These are phyloP conservation scores for Macrocybe gigantea DNA, from an alignment of 768 basidiomycete species.

Conservation along the genomic window DNA sequence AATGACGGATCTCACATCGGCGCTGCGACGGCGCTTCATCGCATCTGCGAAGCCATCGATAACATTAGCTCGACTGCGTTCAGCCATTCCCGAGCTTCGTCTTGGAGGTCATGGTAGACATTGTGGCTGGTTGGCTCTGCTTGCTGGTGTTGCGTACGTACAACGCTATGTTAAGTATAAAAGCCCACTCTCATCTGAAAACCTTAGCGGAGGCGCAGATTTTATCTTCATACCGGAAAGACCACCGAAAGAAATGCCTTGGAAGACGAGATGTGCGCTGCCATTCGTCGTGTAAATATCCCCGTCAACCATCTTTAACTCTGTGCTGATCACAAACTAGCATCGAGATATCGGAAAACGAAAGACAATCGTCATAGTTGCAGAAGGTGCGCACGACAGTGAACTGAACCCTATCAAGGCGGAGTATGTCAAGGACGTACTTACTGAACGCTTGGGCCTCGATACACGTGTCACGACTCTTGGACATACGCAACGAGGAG, in stretches of 20 bases:
- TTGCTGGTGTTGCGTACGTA: constrained; percentile 83
- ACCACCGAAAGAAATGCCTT: constrained; percentile 71
- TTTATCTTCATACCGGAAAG: constrained; percentile 97
- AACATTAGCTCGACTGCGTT: constrained; percentile 96
- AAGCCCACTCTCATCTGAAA: not conserved
- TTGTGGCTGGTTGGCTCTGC: constrained; percentile 96
- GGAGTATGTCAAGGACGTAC: constrained; percentile 85
- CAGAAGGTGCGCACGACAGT: constrained; percentile 90
- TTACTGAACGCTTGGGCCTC: constrained; percentile 80
- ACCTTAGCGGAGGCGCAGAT: constrained; percentile 77
- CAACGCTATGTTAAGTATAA: not conserved
- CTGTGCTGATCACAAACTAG: constrained; percentile 30
- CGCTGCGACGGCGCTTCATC: constrained; percentile 89
- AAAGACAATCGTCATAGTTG: constrained; percentile 97
- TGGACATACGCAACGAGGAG: constrained; percentile 95
- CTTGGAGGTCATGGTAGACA: constrained; percentile 98
- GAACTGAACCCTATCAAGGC: constrained; percentile 89
- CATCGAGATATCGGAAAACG: constrained; percentile 91
- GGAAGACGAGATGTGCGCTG: constrained; percentile 89
- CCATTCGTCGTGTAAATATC: constrained; percentile 64
- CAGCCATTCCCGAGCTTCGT: constrained; percentile 98
- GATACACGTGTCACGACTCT: constrained; percentile 96
- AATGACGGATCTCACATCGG: constrained; percentile 97
- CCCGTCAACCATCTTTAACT: not conserved
- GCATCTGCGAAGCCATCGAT: constrained; percentile 97